Evolutionary conservation across 2,329 filamentous ascomycete genomes (phyloP).

Genomic region (Pseudogymnoascus sp.): DNA sequence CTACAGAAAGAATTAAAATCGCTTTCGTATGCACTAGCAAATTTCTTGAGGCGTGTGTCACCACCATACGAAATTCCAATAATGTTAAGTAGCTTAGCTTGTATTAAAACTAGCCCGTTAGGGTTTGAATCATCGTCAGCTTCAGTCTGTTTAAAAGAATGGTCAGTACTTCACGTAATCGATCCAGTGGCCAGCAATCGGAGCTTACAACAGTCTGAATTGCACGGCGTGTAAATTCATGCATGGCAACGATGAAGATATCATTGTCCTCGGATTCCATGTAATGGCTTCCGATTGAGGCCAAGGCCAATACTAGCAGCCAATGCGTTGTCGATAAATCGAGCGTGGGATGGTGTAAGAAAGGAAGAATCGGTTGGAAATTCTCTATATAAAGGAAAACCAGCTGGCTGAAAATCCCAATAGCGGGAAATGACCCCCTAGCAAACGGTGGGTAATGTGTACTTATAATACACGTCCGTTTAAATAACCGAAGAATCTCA

Average conservation of each 20-base stretch:
- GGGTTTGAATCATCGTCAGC: constrained; percentile 9
- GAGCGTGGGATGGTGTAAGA: constrained; percentile 34
- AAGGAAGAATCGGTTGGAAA: constrained; percentile 35
- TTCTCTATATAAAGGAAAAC: constrained; percentile 32
- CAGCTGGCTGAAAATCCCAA: constrained; percentile 20
- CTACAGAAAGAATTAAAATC: constrained; percentile 22
- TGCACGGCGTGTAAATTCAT: constrained; percentile 36
- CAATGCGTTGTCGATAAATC: constrained; percentile 32
- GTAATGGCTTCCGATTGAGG: constrained; percentile 35
- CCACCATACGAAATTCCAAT: constrained; percentile 22
- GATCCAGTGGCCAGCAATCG: background rate
- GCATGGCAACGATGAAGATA: constrained; percentile 29
- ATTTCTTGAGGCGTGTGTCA: constrained; percentile 14
- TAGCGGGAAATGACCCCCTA: constrained; percentile 16
- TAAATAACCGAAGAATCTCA: constrained; percentile 17
- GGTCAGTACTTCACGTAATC: background rate
- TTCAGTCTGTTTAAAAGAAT: constrained; percentile 10
- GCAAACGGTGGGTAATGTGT: constrained; percentile 14
- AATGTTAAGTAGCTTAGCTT: constrained; percentile 21
- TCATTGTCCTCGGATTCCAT: constrained; percentile 24
- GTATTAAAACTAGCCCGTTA: constrained; percentile 16
- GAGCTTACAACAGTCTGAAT: constrained; percentile 30
- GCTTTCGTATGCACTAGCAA: constrained; percentile 13
- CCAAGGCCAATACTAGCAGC: constrained; percentile 33
- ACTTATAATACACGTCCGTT: constrained; percentile 17